Evolutionary conservation across 306 rosid species (phyloP).

Genomic region (Astragalus glycyphyllos): DNA sequence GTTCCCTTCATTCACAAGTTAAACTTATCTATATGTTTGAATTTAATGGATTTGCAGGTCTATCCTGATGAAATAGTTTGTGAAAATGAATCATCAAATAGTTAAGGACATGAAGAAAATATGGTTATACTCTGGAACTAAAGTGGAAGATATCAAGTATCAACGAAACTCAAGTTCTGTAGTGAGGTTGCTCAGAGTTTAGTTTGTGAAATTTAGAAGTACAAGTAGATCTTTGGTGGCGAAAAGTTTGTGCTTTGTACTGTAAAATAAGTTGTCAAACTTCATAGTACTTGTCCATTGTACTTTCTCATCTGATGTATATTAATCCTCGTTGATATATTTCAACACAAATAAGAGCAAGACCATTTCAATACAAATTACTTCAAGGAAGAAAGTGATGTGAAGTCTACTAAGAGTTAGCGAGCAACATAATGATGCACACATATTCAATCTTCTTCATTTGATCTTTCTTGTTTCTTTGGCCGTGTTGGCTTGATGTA

Average conservation of each 20-base stretch:
- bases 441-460: no score
- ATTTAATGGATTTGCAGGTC: slow-evolving; percentile 43
- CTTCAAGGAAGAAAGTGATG: no score
- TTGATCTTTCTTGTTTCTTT: no score
- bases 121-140: neutral
- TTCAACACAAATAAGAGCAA: no score
- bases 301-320: no score
- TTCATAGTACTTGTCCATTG: no score
- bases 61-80: slow-evolving; percentile 39
- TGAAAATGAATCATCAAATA: slow-evolving; percentile 16
- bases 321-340: no score
- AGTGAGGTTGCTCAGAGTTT: no score
- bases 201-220: neutral
- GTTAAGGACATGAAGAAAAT: neutral
- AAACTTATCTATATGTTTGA: neutral
- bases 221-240: neutral
- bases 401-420: no score
- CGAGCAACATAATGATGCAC: no score
- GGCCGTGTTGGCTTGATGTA: no score
- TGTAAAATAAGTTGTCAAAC: neutral
- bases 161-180: neutral
- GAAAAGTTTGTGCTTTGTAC: neutral
- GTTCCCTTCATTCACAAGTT: neutral
- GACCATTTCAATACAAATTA: no score
- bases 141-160: neutral